Base-by-base conservation (phyloP, 2,329 filamentous ascomycete genomes). In the Cladosporium colombiae region DNA sequence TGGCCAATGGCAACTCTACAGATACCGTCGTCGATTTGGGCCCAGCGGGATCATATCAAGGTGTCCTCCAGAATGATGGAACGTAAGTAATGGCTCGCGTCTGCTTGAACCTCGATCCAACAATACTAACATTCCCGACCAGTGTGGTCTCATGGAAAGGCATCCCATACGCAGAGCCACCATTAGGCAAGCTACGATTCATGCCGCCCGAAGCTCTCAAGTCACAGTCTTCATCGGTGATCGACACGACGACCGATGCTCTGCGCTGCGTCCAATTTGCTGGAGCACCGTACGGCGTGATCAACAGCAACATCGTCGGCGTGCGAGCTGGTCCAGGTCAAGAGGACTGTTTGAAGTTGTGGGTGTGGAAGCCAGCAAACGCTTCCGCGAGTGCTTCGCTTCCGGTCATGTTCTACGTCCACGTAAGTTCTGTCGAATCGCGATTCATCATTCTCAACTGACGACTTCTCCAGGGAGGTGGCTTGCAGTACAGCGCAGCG, bases 271-370 rank as follows among this genome's bases (percentile, higher is more conserved):
- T 69, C 31, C 68, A 69, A 29, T 63, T 63, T 18, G 23, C 60
- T 21, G 60, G 60, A 21, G 50, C 60, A 10, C 25, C 60, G 14
- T 63, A 63, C 33, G 60, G 60, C 11, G 33, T 55, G 14, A 63
- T 63, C 25, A 63, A 63, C n/a, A 56, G 50, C n/a, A 63, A 63
- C 60, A 63, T 63, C 25, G 60, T 63, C 5, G 60, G 60, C n/a
- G 60, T 63, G 11, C 33, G 35, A 37, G 21, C 60, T 46, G 60
- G 60, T 31, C 60, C 60, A 23, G 60, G 60, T 16, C 60, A 65
- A 21, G 70, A 73, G 63, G 82, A 84, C 67, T 84, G 82, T 63
- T 72, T 84, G 31, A 77, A 76, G 29, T 75, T 83, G 18, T 79
- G 80, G 23, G 70, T 84, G 29, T 84, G 82, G 81, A 74, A 79